Evolutionary conservation across 2,329 filamentous ascomycete species (phyloP).

Genomic region (Cordyceps tenuipes): DNA sequence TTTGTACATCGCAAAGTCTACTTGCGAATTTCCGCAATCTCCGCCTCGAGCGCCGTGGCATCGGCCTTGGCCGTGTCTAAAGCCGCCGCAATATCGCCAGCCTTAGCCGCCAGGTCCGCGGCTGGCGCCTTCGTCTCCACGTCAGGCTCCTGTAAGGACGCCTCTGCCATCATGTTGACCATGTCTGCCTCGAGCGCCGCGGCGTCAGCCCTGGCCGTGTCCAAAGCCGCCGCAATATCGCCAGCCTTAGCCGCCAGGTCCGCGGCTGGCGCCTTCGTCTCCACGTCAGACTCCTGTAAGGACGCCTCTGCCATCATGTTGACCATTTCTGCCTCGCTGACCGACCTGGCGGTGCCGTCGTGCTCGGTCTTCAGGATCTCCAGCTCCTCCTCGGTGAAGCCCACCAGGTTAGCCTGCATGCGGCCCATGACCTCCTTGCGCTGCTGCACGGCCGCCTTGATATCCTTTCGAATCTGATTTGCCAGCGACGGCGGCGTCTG

Average conservation of each 20-base stretch:
- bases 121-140: too few species aligned
- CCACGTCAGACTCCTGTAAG: not conserved
- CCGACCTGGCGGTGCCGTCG: slow-evolving; percentile 19
- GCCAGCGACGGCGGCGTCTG: slow-evolving; percentile 36
- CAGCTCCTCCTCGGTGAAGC: slow-evolving; percentile 31
- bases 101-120: too few species aligned
- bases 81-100: too few species aligned
- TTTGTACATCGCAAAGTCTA: not conserved
- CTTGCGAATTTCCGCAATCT: slow-evolving; percentile 3
- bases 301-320: slow-evolving; percentile 20
- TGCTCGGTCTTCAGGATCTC: slow-evolving; percentile 23
- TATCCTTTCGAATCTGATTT: slow-evolving; percentile 29
- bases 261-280: not conserved
- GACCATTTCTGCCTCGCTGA: slow-evolving; percentile 31
- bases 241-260: not conserved
- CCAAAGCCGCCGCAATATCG: slow-evolving; percentile 14
- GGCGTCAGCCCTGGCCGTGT: not conserved
- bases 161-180: too few species aligned
- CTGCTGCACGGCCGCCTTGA: slow-evolving; percentile 22
- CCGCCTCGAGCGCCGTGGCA: too few species aligned
- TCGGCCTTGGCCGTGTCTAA: too few species aligned
- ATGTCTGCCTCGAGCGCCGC: too few species aligned
- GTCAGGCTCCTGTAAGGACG: too few species aligned
- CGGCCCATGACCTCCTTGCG: slow-evolving; percentile 30
- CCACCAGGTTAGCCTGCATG: slow-evolving; percentile 26